Evolutionary conservation across 768 basidiomycete species (phyloP).

Genomic region (Hypsizygus marmoreus): DNA sequence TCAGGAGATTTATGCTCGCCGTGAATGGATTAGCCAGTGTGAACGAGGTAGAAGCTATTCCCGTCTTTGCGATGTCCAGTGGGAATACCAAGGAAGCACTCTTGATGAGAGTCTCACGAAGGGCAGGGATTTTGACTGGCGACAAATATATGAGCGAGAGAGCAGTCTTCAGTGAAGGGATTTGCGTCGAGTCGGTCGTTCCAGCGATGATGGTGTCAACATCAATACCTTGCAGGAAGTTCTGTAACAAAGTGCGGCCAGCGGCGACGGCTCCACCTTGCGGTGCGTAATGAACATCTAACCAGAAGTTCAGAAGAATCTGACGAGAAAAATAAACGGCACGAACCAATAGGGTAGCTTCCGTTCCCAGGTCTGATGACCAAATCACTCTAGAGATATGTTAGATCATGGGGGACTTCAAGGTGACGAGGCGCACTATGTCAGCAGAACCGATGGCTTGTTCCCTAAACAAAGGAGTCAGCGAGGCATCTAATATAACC

Average conservation of each 20-base stretch:
- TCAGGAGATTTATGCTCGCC: conserved; percentile 65
- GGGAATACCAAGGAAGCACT: conserved; percentile 62
- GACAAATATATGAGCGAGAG: conserved; percentile 60
- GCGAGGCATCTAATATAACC: neutral
- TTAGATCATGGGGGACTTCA: neutral
- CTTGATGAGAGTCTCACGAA: conserved; percentile 62
- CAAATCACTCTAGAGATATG: conserved; percentile 44
- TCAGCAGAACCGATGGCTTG: conserved; percentile 61
- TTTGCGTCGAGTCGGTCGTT: conserved; percentile 53
- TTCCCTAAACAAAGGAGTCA: conserved; percentile 30
- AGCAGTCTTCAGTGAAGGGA: conserved; percentile 61
- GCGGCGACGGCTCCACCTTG: conserved; percentile 54
- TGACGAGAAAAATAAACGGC: neutral
- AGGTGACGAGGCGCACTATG: conserved; percentile 38
- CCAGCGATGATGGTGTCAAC: conserved; percentile 59
- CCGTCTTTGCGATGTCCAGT: conserved; percentile 58
- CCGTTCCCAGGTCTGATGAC: conserved; percentile 60
- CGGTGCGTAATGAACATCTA: conserved; percentile 65
- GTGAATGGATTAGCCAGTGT: conserved; percentile 70
- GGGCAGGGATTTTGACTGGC: conserved; percentile 64
- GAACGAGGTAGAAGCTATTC: conserved; percentile 59
- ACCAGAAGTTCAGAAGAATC: neutral
- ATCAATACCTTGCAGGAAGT: conserved; percentile 67
- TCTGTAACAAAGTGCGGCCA: conserved; percentile 59
- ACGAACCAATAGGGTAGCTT: conserved; percentile 55